These are phyloP conservation scores for Aureobasidium mangrovei DNA, from an alignment of 2,329 filamentous ascomycete species.

Conservation along the genomic window DNA sequence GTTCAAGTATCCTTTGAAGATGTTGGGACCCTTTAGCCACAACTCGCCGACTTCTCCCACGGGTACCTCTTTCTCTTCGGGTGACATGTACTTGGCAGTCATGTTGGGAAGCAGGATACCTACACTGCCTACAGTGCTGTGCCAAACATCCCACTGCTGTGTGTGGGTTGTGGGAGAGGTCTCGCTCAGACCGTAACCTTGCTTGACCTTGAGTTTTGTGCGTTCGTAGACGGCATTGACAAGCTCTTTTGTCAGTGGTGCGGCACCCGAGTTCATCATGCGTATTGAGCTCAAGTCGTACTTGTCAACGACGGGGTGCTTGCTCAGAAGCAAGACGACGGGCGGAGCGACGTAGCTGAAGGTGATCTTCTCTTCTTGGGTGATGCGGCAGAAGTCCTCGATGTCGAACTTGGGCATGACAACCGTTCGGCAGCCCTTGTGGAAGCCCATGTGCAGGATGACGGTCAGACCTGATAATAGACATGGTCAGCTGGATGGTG, in stretches of 20 bases:
- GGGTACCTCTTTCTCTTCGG: slow-evolving; percentile 49
- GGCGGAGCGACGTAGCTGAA: slow-evolving; percentile 79
- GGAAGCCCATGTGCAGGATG: slow-evolving; percentile 60
- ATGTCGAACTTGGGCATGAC: slow-evolving; percentile 77
- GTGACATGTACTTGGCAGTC: slow-evolving; percentile 69
- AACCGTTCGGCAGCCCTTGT: slow-evolving; percentile 56
- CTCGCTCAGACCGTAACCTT: slow-evolving; percentile 86
- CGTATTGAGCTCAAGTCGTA: slow-evolving; percentile 73
- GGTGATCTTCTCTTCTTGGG: slow-evolving; percentile 67
- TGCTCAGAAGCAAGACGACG: slow-evolving; percentile 69
- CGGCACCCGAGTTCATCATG: slow-evolving; percentile 81
- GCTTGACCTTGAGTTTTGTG: slow-evolving; percentile 73
- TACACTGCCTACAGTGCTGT: slow-evolving; percentile 65
- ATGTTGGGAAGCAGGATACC: slow-evolving; percentile 72
- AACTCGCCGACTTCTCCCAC: slow-evolving; percentile 50
- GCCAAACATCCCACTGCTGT: slow-evolving; percentile 65
- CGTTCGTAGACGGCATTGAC: slow-evolving; percentile 66
- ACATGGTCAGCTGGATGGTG: slow-evolving; percentile 13
- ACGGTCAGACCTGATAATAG: slow-evolving; percentile 52
- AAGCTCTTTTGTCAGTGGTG: slow-evolving; percentile 72
- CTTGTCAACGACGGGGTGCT: slow-evolving; percentile 66
- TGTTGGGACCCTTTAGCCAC: slow-evolving; percentile 69
- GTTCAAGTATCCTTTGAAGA: slow-evolving; percentile 72
- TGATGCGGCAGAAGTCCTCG: slow-evolving; percentile 64
- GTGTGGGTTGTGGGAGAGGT: slow-evolving; percentile 71